Evolutionary conservation across 73 alveolate species (phyloP), one percentile per base, ranked within the genome.

Genomic region (Symbiodinium natans): DNA sequence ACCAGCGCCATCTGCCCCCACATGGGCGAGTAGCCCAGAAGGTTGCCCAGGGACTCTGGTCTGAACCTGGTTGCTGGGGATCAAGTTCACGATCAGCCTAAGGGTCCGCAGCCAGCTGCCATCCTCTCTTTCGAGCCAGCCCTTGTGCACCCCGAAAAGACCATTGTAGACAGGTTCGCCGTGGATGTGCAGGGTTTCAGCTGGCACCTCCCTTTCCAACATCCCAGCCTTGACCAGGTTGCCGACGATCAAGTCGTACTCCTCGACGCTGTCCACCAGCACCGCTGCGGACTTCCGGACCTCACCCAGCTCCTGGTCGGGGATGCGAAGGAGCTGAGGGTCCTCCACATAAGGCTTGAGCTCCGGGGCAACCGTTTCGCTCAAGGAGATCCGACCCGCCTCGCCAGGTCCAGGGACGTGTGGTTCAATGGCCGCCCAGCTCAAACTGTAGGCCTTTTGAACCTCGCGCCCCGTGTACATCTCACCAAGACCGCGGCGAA

Each of bases 1-100:
- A 86, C 33, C 83, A 86, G 21, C 23, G 41, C 38, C 93, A 86
- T 86, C 25, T 31, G 33, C 3, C 93, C 93, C 93, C 93, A 86
- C 82, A 86, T 11, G 2, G 93, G 56, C 13, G 23, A 21, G 92
- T n/a, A 19, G 92, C 92, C 41, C 42, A 31, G 25, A 83, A 7
- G 25, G 48, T 73, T 21, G 92, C 27, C 25, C 92, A 7, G 2
- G 74, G 29, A 25, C 43, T n/a, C 42, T 40, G 43, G 1, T 40
- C 31, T 23, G 92, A 41, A 2, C 93, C 80, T 31, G 54, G 52
- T 11, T 73, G 80, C 54, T 84, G 77, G 17, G 34, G 11, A 2
- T 73, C 93, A 2, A 42, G 38, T n/a, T 84, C 77, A n/a, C 42
- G 48, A 4, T 68, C 93, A 2, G 80, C 93, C n/a, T 43, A 2